Conservation (phyloP, 2,329 filamentous ascomycete genomes). For the Knoxdaviesia capensis region DNA sequence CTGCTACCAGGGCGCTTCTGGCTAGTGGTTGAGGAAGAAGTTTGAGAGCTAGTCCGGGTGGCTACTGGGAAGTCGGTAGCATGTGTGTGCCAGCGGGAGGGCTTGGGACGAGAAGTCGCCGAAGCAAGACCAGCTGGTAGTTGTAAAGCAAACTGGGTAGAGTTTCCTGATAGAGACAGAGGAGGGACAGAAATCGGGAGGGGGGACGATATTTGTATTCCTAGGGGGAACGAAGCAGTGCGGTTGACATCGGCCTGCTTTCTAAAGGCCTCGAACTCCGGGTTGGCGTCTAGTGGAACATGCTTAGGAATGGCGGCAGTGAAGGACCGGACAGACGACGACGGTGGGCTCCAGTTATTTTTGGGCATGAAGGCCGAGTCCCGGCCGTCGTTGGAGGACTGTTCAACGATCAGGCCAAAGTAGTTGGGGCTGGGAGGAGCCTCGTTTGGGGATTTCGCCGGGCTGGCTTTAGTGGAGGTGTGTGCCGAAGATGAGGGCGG, state of each 20-base stretch:
- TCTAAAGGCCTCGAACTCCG: conserved; percentile 65
- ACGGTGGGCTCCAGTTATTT: conserved; percentile 56
- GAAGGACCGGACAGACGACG: conserved; percentile 51
- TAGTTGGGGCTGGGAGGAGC: conserved; percentile 54
- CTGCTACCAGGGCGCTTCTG: no score
- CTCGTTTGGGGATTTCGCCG: no score
- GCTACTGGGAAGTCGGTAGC: conserved; percentile 15
- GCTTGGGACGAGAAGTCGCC: conserved; percentile 16
- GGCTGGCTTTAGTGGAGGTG: no score
- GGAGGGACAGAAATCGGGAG: no score
- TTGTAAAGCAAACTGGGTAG: no score
- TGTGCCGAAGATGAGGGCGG: conserved; percentile 15
- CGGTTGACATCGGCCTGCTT: conserved; percentile 49
- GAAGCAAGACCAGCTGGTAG: no score
- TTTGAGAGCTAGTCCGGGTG: conserved; percentile 9
- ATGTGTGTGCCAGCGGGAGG: conserved; percentile 26
- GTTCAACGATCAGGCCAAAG: conserved; percentile 56
- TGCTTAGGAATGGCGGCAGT: conserved; percentile 42
- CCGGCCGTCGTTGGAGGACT: conserved; percentile 32
- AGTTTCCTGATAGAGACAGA: no score
- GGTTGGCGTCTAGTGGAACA: conserved; percentile 53
- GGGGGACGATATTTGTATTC: no score
- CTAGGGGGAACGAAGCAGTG: no score
- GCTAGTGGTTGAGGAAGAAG: neutral
- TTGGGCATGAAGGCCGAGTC: conserved; percentile 43